A percentile compares a stretch with the other conserved stretches of the same genome.
Conservation (phyloP, 192 early-diverging fungal genomes). For the Entophlyctis helioformis region DNA sequence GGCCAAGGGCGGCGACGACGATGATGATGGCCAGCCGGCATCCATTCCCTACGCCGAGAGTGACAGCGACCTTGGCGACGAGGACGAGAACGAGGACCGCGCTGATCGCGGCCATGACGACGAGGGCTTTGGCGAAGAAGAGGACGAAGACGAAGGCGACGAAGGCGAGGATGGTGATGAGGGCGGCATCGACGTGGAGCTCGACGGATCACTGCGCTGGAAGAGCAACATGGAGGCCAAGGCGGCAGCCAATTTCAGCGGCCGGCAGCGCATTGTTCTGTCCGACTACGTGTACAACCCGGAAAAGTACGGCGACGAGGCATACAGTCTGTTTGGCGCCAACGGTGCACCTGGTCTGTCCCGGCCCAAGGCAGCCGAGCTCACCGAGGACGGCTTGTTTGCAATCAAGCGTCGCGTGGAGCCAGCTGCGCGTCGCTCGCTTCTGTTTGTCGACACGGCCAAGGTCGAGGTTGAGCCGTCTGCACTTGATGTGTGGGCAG, state of each 20-base stretch:
- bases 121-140: constrained; percentile 28
- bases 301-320: too few relatives aligned
- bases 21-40: constrained; percentile 29
- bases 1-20: constrained; percentile 11
- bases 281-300: too few relatives aligned
- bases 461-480: not conserved
- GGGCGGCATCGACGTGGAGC: constrained; percentile 11
- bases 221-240: constrained; percentile 55
- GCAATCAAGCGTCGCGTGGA: too few relatives aligned
- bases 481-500: too few relatives aligned
- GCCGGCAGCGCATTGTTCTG: constrained; percentile 40
- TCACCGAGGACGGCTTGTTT: too few relatives aligned
- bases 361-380: too few relatives aligned
- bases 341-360: too few relatives aligned
- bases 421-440: too few relatives aligned
- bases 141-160: constrained; percentile 53
- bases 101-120: constrained; percentile 27
- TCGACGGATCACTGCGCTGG: constrained; percentile 50
- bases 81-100: constrained; percentile 17
- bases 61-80: constrained; percentile 62
- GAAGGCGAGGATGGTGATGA: constrained; percentile 22
- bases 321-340: too few relatives aligned
- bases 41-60: constrained; percentile 41
- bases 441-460: constrained; percentile 1
- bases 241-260: constrained; percentile 41